A percentile compares a stretch with the other conserved stretches of the same genome.
Conservation (phyloP, 495 filamentous ascomycete genomes). For the Jackrogersella multiformis region DNA sequence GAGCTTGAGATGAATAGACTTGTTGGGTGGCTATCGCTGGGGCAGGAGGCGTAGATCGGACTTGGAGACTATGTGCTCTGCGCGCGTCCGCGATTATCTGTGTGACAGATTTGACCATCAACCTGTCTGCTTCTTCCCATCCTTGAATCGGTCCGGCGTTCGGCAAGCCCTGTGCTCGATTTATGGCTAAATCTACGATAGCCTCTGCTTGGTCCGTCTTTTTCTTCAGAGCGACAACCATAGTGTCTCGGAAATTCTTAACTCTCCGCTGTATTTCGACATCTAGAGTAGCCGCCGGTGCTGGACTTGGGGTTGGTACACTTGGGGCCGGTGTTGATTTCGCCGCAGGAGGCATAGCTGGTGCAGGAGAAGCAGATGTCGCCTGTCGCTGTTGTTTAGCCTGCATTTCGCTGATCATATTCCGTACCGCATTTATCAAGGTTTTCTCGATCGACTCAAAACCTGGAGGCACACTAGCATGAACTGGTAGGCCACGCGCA, state of each 20-base stretch:
- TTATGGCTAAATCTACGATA: conserved; percentile 45
- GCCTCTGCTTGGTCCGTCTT: conserved; percentile 46
- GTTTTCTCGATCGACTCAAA: conserved; percentile 43
- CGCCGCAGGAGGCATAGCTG: conserved; percentile 3
- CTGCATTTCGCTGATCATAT: conserved; percentile 46
- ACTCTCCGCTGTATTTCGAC: conserved; percentile 47
- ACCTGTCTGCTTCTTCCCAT: conserved; percentile 47
- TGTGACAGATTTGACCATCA: conserved; percentile 46
- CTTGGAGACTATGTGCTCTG: conserved; percentile 31
- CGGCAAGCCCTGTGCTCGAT: conserved; percentile 44
- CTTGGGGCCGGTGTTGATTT: conserved; percentile 37
- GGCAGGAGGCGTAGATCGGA: conserved; percentile 20
- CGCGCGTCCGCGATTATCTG: conserved; percentile 47
- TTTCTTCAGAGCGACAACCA: conserved; percentile 43
- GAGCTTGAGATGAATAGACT: conserved; percentile 18
- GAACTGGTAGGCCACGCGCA: conserved; percentile 40
- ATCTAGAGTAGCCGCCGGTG: conserved; percentile 35
- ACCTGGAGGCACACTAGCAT: conserved; percentile 36
- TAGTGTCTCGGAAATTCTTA: conserved; percentile 39
- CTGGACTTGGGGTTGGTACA: conserved; percentile 37
- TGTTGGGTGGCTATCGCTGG: conserved; percentile 12
- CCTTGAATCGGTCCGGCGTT: conserved; percentile 40
- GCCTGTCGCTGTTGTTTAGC: conserved; percentile 36
- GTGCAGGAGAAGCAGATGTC: conserved; percentile 39
- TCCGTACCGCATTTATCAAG: conserved; percentile 40